Evolutionary conservation across 495 filamentous ascomycete genomes (phyloP).

Genomic region (Aspergillus olivimuriae): DNA sequence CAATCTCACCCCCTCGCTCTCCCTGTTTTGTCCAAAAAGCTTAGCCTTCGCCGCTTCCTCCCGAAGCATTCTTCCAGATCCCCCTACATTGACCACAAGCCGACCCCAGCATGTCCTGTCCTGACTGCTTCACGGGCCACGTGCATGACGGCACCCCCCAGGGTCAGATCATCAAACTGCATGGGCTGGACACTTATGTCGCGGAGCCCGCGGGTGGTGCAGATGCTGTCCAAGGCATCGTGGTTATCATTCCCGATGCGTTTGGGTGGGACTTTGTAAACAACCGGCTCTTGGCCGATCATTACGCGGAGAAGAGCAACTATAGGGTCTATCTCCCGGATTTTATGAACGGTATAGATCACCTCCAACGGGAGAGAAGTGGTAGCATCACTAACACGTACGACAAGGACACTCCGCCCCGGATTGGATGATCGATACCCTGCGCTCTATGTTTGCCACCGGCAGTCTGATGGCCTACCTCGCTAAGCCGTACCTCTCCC

Average conservation of each 20-base stretch:
- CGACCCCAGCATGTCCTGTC: slow-evolving; percentile 24
- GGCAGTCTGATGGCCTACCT: too few relatives aligned
- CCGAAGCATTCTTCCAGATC: background rate
- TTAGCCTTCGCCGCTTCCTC: background rate
- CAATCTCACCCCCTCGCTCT: too few relatives aligned
- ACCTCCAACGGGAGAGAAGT: background rate
- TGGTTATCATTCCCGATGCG: slow-evolving; percentile 51
- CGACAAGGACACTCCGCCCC: slow-evolving; percentile 13
- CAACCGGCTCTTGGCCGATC: slow-evolving; percentile 45
- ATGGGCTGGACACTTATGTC: slow-evolving; percentile 47
- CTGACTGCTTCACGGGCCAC: slow-evolving; percentile 25
- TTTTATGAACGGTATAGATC: slow-evolving; percentile 56
- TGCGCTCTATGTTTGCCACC: too few relatives aligned
- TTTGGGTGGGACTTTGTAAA: slow-evolving; percentile 55
- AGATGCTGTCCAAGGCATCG: slow-evolving; percentile 33
- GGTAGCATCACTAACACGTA: background rate
- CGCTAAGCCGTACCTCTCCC: too few relatives aligned
- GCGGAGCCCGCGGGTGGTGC: slow-evolving; percentile 24
- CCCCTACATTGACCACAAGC: background rate
- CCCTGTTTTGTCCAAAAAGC: too few relatives aligned
- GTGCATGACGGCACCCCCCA: slow-evolving; percentile 23
- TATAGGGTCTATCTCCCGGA: slow-evolving; percentile 52
- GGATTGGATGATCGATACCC: slow-evolving; percentile 5
- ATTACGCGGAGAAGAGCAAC: slow-evolving; percentile 41
- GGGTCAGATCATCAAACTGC: slow-evolving; percentile 28